Conservation (phyloP, 225 moss, liverwort and hornwort species). For the Sphagnum contortum region DNA sequence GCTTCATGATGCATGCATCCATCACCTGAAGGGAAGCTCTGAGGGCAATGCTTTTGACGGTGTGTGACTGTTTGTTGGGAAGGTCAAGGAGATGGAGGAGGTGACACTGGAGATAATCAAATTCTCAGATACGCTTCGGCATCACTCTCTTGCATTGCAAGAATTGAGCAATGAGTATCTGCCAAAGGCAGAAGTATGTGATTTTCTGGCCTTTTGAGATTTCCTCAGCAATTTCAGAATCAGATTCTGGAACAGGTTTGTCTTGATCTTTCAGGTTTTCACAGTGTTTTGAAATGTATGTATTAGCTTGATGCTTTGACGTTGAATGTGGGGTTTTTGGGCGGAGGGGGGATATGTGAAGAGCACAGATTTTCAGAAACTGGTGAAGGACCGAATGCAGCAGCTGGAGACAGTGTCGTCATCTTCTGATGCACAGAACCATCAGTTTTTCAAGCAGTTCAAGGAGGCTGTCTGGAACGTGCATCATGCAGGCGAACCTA, state of each 20-base stretch:
- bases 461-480: constrained; percentile 85
- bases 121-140: constrained; percentile 18
- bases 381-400: constrained; percentile 30
- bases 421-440: constrained; percentile 46
- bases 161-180: constrained; percentile 13
- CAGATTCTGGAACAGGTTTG: background rate
- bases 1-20: background rate
- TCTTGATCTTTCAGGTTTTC: background rate
- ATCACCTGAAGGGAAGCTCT: background rate
- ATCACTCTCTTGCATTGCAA: constrained; percentile 24
- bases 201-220: background rate
- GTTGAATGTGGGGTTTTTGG: background rate
- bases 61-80: background rate
- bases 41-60: background rate
- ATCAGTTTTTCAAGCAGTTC: constrained; percentile 57
- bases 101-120: constrained; percentile 24
- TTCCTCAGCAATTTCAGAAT: background rate
- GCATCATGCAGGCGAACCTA: constrained; percentile 80
- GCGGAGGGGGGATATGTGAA: constrained; percentile 22
- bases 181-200: constrained; percentile 18
- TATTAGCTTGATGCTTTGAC: background rate
- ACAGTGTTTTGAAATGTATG: background rate
- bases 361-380: constrained; percentile 37
- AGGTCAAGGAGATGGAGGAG: constrained; percentile 25
- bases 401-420: constrained; percentile 17